phyloP scores from a whole-genome alignment of 2,329 filamentous ascomycete species.

The Ceratocystis variospora region DNA sequence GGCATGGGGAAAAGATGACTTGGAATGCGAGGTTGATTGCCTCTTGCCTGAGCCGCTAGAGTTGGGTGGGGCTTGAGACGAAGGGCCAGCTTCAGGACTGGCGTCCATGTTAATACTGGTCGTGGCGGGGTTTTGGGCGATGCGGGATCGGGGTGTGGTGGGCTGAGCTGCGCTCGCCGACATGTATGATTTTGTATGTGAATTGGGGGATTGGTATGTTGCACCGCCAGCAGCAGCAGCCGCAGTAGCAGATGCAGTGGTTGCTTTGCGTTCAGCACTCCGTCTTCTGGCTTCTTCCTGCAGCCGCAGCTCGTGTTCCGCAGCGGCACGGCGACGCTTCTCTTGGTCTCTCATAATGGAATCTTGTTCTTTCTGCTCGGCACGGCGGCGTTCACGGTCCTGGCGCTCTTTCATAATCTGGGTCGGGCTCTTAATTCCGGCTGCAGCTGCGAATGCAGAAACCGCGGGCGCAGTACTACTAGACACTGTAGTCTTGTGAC shows the following conservation, averaged over 20 bases:
- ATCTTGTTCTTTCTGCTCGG: conserved; percentile 51
- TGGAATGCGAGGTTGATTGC: conserved; percentile 13
- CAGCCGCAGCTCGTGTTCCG: conserved; percentile 42
- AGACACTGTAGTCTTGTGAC: conserved; percentile 15
- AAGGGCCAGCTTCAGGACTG: conserved; percentile 18
- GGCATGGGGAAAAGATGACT: conserved; percentile 77
- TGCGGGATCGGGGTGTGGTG: conserved; percentile 18
- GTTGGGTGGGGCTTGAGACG: conserved; percentile 20
- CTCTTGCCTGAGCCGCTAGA: conserved; percentile 22
- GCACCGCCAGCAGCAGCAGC: conserved; percentile 32
- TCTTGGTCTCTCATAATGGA: conserved; percentile 33
- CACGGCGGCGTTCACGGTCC: conserved; percentile 60
- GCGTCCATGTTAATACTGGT: conserved; percentile 1
- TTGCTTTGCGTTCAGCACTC: conserved; percentile 48
- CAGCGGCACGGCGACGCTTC: conserved; percentile 39
- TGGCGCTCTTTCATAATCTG: conserved; percentile 78
- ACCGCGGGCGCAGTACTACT: conserved; percentile 12
- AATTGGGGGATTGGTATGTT: conserved; percentile 13
- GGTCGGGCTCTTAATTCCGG: conserved; percentile 66
- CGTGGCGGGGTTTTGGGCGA: conserved; percentile 15
- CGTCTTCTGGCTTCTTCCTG: conserved; percentile 42
- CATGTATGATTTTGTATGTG: conserved; percentile 20
- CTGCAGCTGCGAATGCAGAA: conserved; percentile 26
- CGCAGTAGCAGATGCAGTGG: conserved; percentile 27
- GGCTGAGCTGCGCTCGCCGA: conserved; percentile 20